Base-by-base conservation (phyloP, 331 rosid species). In the Quercus lobata region DNA sequence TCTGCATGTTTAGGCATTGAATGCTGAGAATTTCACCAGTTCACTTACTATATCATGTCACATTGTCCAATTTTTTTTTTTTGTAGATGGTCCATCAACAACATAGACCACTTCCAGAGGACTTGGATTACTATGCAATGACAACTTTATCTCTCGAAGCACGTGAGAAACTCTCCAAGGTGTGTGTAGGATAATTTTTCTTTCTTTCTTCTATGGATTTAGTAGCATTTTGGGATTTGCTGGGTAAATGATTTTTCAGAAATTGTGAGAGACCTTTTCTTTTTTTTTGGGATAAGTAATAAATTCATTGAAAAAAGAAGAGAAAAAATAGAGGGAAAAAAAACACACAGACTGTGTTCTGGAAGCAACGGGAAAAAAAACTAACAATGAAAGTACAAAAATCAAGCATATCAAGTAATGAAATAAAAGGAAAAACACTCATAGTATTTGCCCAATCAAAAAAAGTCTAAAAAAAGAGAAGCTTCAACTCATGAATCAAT, bases 101-200 rank as follows among this genome's bases (percentile, higher is more conserved):
- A 54, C 99, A 95, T 81, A 93, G 83, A 86, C 88, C 80, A 55
- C 95, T 95, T 81, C 93, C 99, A 29, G 98, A 87, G 72, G 96
- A 88, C 88, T 79, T 95, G 86, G 94, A 95, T 87, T 95, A 91
- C 85, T 52, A 88, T 87, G 84, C 97, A 57, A 91, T 95, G 93
- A 91, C 94, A 72, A 91, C 93, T 44, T 81, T 95, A 89, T 95
- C 94, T 56, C 89, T 76, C 76, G 99, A 95, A 87, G 90, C 99
- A 52, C 97, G 98, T 0, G 99, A 95, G 82, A 93, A 95, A 79
- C 89, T 93, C 79, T 87, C 99, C 37, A 95, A 95, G 98, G 99
- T 95, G 71, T 73, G 89, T 85, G 68, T 22, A 57, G 11, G 46
- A 14, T 7, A 22, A 24, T 34, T 22, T 30, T 41, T 54, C 7